These are phyloP conservation scores for Cryptococcus maquisensis DNA, from an alignment of 1,284 basidiomycete species.

Conservation along the genomic window DNA sequence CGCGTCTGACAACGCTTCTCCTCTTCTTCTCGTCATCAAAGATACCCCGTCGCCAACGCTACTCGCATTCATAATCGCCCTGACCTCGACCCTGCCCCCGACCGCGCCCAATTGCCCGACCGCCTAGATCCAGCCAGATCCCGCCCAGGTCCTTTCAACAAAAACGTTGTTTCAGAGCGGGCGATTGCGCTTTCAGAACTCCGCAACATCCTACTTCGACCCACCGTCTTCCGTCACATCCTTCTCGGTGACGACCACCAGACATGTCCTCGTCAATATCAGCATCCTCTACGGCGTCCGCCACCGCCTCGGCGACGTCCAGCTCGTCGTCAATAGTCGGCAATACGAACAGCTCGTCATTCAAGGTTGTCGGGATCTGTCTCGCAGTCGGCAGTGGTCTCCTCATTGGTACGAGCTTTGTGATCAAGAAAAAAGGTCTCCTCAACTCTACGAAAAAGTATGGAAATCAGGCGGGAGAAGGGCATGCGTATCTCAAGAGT, in stretches of 20 bases:
- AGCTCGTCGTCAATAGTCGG: slow-evolving; percentile 7
- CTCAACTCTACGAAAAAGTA: slow-evolving; percentile 52
- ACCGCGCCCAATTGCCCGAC: too few species aligned
- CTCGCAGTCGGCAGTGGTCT: slow-evolving; percentile 79
- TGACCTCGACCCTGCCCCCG: too few species aligned
- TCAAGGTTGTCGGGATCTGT: slow-evolving; percentile 59
- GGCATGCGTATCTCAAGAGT: slow-evolving; percentile 84
- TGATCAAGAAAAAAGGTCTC: slow-evolving; percentile 90
- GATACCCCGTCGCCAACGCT: too few species aligned
- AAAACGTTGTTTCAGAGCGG: too few species aligned
- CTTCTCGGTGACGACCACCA: background rate
- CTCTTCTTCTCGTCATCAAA: too few species aligned
- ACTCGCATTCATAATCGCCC: too few species aligned
- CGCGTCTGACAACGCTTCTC: too few species aligned
- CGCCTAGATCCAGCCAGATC: too few species aligned
- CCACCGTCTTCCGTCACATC: background rate
- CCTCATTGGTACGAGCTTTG: slow-evolving; percentile 70
- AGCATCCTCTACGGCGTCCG: slow-evolving; percentile 1
- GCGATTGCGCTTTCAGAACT: too few species aligned
- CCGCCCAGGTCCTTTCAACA: too few species aligned
- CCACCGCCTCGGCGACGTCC: slow-evolving; percentile 9
- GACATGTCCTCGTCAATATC: background rate
- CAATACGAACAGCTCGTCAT: slow-evolving; percentile 23
- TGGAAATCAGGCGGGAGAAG: slow-evolving; percentile 72
- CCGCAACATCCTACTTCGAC: too few species aligned